These are phyloP conservation scores for Alternaria sp. DNA, from an alignment of 2,329 filamentous ascomycete genomes.

Conservation along the genomic window DNA sequence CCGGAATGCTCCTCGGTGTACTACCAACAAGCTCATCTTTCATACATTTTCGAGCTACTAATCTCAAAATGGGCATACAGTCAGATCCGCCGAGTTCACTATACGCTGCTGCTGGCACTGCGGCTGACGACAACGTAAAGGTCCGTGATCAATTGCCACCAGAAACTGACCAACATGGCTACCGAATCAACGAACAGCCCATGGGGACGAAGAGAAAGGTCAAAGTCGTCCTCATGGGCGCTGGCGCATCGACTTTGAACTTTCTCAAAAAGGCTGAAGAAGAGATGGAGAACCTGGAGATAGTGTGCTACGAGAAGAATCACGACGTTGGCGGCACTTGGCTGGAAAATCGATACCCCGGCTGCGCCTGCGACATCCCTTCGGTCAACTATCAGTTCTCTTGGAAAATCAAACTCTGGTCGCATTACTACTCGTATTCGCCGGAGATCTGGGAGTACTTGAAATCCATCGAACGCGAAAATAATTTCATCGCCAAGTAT, in stretches of 20 bases:
- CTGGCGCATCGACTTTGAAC: conserved; percentile 51
- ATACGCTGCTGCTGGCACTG: conserved; percentile 24
- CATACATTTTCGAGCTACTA: neutral
- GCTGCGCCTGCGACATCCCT: conserved; percentile 46
- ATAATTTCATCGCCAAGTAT: conserved; percentile 38
- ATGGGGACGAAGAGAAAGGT: conserved; percentile 51
- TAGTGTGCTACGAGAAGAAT: conserved; percentile 52
- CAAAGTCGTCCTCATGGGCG: conserved; percentile 52
- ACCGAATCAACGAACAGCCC: conserved; percentile 52
- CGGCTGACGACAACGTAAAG: conserved; percentile 31
- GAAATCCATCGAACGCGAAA: conserved; percentile 50
- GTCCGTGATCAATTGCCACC: conserved; percentile 41
- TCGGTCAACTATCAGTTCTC: conserved; percentile 52
- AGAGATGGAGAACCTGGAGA: conserved; percentile 49
- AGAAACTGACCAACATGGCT: conserved; percentile 49
- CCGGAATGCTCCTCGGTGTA: neutral
- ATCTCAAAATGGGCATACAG: conserved; percentile 23
- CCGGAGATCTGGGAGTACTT: conserved; percentile 59
- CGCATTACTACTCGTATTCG: conserved; percentile 51
- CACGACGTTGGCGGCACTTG: conserved; percentile 51
- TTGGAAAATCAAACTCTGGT: conserved; percentile 58
- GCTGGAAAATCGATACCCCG: conserved; percentile 51
- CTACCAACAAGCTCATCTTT: neutral
- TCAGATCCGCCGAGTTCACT: conserved; percentile 23
- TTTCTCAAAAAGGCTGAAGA: conserved; percentile 54